Evolutionary conservation across 306 rosid species (phyloP).

Genomic region (Hylodesmum podocarpum): DNA sequence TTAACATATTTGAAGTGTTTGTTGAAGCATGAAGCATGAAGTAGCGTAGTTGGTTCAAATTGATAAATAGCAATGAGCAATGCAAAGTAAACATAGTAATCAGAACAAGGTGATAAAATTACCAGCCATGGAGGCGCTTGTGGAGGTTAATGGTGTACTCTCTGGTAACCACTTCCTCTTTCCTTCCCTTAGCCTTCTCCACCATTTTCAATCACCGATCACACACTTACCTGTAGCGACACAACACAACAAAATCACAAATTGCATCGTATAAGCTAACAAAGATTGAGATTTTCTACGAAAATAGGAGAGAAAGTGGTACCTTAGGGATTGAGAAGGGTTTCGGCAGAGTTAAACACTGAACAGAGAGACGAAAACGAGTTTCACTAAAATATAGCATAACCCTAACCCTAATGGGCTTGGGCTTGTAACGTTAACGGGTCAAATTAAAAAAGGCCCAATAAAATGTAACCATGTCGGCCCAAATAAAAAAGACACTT

Average conservation of each 20-base stretch:
- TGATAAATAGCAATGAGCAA: neutral
- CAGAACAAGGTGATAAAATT: neutral
- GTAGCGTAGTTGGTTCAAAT: neutral
- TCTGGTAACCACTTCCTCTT: slow-evolving; percentile 88
- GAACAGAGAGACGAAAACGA: neutral
- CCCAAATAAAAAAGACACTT: neutral
- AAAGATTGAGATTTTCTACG: neutral
- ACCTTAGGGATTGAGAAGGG: slow-evolving; percentile 1
- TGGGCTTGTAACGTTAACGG: neutral
- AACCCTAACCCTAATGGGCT: slow-evolving; percentile 12
- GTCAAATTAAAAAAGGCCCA: neutral
- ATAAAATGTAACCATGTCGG: too few relatives aligned
- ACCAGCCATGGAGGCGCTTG: slow-evolving; percentile 96
- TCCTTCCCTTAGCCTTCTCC: slow-evolving; percentile 77
- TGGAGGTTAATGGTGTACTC: slow-evolving; percentile 97
- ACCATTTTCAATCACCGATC: slow-evolving; percentile 53
- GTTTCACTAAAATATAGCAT: neutral
- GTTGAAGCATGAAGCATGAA: neutral
- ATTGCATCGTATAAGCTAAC: neutral
- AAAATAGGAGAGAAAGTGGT: neutral
- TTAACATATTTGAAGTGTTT: neutral
- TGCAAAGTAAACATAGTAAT: neutral
- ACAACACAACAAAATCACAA: neutral
- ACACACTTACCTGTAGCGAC: slow-evolving; percentile 44
- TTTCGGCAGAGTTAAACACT: neutral